These are phyloP conservation scores for Xerocomellus chrysenteron DNA, from an alignment of 768 basidiomycete genomes.

Conservation along the genomic window DNA sequence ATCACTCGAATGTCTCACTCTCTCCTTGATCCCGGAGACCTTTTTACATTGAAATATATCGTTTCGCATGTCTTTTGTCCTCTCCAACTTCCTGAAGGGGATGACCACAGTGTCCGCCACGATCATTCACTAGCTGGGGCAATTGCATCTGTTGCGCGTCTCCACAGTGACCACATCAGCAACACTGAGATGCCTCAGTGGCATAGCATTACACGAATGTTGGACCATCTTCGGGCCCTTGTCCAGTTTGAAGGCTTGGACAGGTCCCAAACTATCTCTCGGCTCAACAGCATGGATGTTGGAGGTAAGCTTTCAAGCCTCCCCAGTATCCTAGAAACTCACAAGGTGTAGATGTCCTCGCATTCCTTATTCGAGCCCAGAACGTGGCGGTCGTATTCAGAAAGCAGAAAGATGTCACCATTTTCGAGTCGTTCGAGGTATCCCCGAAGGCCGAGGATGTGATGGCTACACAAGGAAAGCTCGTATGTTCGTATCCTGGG, in stretches of 20 bases:
- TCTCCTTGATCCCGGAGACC: background rate
- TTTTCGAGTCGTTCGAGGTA: slow-evolving; percentile 49
- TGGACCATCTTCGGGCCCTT: slow-evolving; percentile 20
- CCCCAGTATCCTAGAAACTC: background rate
- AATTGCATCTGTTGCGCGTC: slow-evolving; percentile 16
- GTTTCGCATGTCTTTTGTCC: slow-evolving; percentile 46
- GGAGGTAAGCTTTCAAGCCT: slow-evolving; percentile 16
- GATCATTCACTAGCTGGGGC: slow-evolving; percentile 29
- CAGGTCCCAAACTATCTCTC: slow-evolving; percentile 10
- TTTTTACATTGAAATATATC: slow-evolving; percentile 27
- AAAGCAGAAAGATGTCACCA: slow-evolving; percentile 22
- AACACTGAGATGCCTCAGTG: slow-evolving; percentile 23
- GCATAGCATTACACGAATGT: slow-evolving; percentile 31
- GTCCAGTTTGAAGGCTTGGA: slow-evolving; percentile 1
- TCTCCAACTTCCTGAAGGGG: slow-evolving; percentile 37
- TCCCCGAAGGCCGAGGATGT: slow-evolving; percentile 37
- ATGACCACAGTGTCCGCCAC: slow-evolving; percentile 29
- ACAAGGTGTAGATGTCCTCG: slow-evolving; percentile 33
- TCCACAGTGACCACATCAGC: slow-evolving; percentile 15
- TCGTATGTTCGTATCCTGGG: slow-evolving; percentile 47
- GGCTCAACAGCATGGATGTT: slow-evolving; percentile 17
- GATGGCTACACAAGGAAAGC: slow-evolving; percentile 41
- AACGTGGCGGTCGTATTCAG: slow-evolving; percentile 49
- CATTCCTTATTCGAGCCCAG: slow-evolving; percentile 44
- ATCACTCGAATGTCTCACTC: background rate